Evolutionary conservation across 768 basidiomycete genomes (phyloP), one percentile per base, ranked within the genome.

Genomic region (Auricularia auricula-judae): DNA sequence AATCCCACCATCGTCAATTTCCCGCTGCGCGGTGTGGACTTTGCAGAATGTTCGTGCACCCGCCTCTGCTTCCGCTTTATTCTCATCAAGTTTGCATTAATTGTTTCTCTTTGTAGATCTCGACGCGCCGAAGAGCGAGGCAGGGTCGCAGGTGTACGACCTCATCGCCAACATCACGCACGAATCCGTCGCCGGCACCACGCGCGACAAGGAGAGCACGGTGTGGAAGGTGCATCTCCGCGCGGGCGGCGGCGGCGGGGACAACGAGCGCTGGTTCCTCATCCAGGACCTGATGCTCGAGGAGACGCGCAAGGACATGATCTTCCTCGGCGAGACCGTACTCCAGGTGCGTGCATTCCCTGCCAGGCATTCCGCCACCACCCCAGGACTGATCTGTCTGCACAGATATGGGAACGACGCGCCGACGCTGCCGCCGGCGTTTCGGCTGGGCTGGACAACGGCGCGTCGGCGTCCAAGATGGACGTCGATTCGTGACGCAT

Each of bases 1-100:
- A 99, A 99, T 71, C 96, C 96, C 7, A 99, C 97, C 1, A 95
- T 99, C 66, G 91, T 99, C 69, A 99, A 96, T 72, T 99, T 97
- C 71, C 96, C 96, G 2, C 79, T 98, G 33, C 84, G 90, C 65
- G 95, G 96, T 3, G 82, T 98, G 21, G 96, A 99, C 75, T 88
- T 99, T 74, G 79, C 78, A 70, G 93, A 93, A 61, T 98, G 97
- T 97, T 74, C 70, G 93, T 79, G 7, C 69, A 68, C 64, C 64
- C 29, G 29, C 29, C 29, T 3, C 29, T 29, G 29, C 29, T 29
- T 29, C 29, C 3, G 29, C 29, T 29, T 29, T 71, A 69, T 68
- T 70, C 67, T 68, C 66, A 68, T 61, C 65, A 66, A 65, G 62
- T 62, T 18, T 65, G 58, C 63, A n/a, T 35, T 43, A 12, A 3